phyloP scores from a whole-genome alignment of 2,329 filamentous ascomycete species.

The Arthrobotrys pseudoclavata region DNA sequence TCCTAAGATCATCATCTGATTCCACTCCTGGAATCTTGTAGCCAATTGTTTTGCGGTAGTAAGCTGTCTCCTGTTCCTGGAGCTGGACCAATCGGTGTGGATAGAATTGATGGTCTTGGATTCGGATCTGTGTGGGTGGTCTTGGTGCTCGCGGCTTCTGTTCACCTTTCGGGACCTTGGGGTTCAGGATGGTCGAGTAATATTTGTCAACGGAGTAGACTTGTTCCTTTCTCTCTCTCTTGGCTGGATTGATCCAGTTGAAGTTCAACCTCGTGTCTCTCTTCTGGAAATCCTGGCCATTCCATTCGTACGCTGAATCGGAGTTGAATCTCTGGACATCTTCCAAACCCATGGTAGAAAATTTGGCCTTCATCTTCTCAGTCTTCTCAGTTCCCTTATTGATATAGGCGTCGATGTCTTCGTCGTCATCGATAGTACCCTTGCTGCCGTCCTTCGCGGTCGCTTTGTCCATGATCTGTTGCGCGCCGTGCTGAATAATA shows the following conservation, averaged over 20 bases:
- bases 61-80: constrained; percentile 96
- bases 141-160: constrained; percentile 95
- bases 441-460: constrained; percentile 69
- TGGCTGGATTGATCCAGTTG: constrained; percentile 97
- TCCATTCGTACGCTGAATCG: constrained; percentile 98
- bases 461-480: constrained; percentile 86
- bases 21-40: constrained; percentile 94
- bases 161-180: constrained; percentile 81
- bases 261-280: constrained; percentile 92
- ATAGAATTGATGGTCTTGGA: constrained; percentile 99
- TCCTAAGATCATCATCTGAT: constrained; percentile 80
- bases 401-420: constrained; percentile 91
- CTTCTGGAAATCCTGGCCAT: constrained; percentile 93
- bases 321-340: constrained; percentile 98
- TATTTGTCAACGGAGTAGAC: constrained; percentile 99
- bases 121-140: constrained; percentile 89
- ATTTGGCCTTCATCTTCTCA: constrained; percentile 89
- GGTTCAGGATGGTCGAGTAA: constrained; percentile 85
- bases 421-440: constrained; percentile 78
- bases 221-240: constrained; percentile 97
- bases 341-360: constrained; percentile 96
- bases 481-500: constrained; percentile 99
- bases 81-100: constrained; percentile 84
- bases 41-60: constrained; percentile 80
- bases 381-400: constrained; percentile 89